Conservation (phyloP, 2,329 filamentous ascomycete species). For the Clarireedia paspali region DNA sequence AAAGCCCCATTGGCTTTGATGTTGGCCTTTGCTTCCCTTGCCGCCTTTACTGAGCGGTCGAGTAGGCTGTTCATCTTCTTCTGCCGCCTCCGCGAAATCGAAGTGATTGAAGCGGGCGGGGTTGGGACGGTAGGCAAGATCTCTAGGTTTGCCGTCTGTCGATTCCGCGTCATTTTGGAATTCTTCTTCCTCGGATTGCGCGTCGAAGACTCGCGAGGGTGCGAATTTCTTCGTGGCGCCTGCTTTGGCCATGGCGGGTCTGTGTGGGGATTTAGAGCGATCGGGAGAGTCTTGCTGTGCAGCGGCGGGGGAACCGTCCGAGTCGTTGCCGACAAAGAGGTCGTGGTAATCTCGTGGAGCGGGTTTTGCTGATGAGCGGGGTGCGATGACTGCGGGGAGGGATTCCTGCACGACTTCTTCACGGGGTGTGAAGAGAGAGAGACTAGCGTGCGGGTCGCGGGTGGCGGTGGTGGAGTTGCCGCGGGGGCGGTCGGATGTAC, state of each 20-base stretch:
- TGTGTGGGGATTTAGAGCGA: conserved; percentile 16
- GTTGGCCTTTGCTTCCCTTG: conserved; percentile 44
- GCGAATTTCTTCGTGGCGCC: conserved; percentile 55
- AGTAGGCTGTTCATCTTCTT: conserved; percentile 24
- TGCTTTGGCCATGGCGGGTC: conserved; percentile 38
- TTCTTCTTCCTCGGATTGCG: conserved; percentile 39
- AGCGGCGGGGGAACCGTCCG: conserved; percentile 9
- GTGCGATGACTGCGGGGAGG: conserved; percentile 44
- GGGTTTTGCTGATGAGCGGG: conserved; percentile 64
- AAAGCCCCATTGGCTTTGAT: conserved; percentile 76
- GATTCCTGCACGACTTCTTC: conserved; percentile 49
- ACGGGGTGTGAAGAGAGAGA: conserved; percentile 67
- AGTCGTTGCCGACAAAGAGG: conserved; percentile 49
- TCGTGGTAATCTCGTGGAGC: conserved; percentile 60
- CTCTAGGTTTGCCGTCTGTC: conserved; percentile 36
- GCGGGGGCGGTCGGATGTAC: conserved; percentile 38
- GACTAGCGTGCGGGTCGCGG: conserved; percentile 60
- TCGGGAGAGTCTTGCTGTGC: conserved; percentile 15
- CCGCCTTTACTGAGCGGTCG: conserved; percentile 12
- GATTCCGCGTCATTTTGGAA: conserved; percentile 32
- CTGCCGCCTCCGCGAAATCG: conserved; percentile 61
- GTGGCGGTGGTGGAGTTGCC: conserved; percentile 46
- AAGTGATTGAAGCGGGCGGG: conserved; percentile 81
- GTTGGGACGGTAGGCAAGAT: conserved; percentile 51
- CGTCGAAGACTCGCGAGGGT: conserved; percentile 55